Base-by-base conservation (phyloP, 2,329 filamentous ascomycete species). In the Penicillium freii region DNA sequence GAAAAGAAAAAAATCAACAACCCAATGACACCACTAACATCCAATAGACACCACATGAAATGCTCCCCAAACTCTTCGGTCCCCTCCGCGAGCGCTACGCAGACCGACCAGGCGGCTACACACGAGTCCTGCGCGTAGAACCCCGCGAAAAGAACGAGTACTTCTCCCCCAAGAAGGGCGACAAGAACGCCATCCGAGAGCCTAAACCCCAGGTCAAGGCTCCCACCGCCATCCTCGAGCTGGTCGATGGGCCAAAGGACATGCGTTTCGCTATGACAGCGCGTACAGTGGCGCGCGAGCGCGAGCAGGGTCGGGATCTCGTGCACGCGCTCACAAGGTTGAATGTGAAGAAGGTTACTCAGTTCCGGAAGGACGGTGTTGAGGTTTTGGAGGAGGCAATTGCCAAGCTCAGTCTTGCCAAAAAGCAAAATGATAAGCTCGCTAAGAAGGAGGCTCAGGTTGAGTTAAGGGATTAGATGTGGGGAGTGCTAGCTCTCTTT, bases 221-320 rank as follows among this genome's bases (percentile, higher is more conserved):
- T 9, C 85, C 87, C 62, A 92, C 89, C 34, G 93, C 94, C 23
- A 92, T 99, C 62, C 87, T 99, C 47, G 92, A 97, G 77, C 84
- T 99, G 33, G 92, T 99, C 60, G 94, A 99, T 76, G 92, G 93
- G 36, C 91, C 92, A 34, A 89, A 88, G 73, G 94, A 99, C 76
- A 90, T 96, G 80, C 89, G 92, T 34, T 97, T 97, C 78, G 91
- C 91, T 69, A 87, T 97, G 84, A 96, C 92, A 3, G 94, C 94
- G 27, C 89, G 89, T 66, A 87, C 91, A 0, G 82, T 97, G 7
- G 91, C 90, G 43, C 82, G 86, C 29, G 71, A 81, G 57, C 78
- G 81, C 2, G 66, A 69, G 15, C 71, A 78, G 58, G 76, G 85
- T 15, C 82, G 85, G 39, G 80, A 84, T 51, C 73, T 78, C 2